Conservation (phyloP, 1,139 yeast species). For the Diutina rugosa region DNA sequence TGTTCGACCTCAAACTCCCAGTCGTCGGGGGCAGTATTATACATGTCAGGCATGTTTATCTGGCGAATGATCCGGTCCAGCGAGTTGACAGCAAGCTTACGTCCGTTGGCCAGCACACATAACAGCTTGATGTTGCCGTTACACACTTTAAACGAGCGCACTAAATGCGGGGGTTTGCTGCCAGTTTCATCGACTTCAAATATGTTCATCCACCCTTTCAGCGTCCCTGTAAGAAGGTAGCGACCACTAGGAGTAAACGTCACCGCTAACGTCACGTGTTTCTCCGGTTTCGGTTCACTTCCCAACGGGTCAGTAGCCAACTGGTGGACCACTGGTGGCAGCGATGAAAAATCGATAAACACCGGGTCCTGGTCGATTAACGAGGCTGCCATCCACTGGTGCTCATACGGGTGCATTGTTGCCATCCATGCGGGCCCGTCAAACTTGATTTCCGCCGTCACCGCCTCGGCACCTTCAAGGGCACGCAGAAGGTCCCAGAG, state of each 20-base stretch:
- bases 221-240: slow-evolving; percentile 62
- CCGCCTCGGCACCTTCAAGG: slow-evolving; percentile 13
- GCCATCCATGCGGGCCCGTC: slow-evolving; percentile 70
- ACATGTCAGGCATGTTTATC: slow-evolving; percentile 38
- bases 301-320: slow-evolving; percentile 14
- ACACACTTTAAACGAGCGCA: slow-evolving; percentile 44
- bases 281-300: slow-evolving; percentile 8
- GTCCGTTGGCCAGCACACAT: slow-evolving; percentile 50
- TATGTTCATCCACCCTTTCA: slow-evolving; percentile 64
- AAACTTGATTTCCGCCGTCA: slow-evolving; percentile 30
- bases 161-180: slow-evolving; percentile 12
- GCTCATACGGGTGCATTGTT: slow-evolving; percentile 39
- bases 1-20: slow-evolving; percentile 56
- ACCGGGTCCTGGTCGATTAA: slow-evolving; percentile 43
- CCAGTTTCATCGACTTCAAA: slow-evolving; percentile 13
- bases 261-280: slow-evolving; percentile 18
- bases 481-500: slow-evolving; percentile 56
- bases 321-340: slow-evolving; percentile 12
- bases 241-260: slow-evolving; percentile 23
- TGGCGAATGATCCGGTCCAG: slow-evolving; percentile 79
- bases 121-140: slow-evolving; percentile 64
- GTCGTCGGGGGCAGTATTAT: slow-evolving; percentile 23
- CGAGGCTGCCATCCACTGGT: slow-evolving; percentile 30
- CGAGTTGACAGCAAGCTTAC: slow-evolving; percentile 63
- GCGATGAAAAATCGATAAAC: slow-evolving; percentile 34